These are phyloP conservation scores for Orbilia oligospora DNA, from an alignment of 2,329 filamentous ascomycete species.

Conservation along the genomic window DNA sequence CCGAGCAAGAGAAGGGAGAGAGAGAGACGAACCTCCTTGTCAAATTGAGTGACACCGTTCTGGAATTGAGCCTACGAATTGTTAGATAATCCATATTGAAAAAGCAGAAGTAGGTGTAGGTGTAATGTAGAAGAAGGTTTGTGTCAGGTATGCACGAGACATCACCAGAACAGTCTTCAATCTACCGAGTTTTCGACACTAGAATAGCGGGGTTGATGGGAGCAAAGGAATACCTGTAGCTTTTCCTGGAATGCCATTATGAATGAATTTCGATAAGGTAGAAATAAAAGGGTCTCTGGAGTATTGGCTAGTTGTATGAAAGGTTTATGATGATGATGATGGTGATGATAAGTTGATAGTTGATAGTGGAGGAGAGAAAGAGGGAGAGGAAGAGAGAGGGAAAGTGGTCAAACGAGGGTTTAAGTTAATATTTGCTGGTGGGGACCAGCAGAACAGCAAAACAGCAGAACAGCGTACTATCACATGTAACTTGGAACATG, in stretches of 20 bases:
- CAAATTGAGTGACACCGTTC: constrained; percentile 82
- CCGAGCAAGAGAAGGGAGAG: background rate
- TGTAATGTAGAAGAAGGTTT: background rate
- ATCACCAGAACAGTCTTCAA: background rate
- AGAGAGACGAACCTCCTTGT: constrained; percentile 78
- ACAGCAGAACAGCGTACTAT: background rate
- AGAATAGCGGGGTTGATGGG: background rate
- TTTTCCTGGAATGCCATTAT: constrained; percentile 59
- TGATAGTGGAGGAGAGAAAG: constrained; percentile 11
- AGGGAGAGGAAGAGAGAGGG: constrained; percentile 13
- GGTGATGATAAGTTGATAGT: constrained; percentile 4
- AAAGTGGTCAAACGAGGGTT: constrained; percentile 32
- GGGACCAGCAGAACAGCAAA: background rate
- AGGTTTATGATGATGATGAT: constrained; percentile 1
- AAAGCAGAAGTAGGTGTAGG: background rate
- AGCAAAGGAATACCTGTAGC: constrained; percentile 36
- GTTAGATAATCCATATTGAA: constrained; percentile 19
- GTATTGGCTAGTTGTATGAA: background rate
- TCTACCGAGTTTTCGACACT: background rate
- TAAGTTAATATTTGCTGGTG: constrained; percentile 26
- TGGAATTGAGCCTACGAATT: constrained; percentile 67
- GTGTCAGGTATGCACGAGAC: constrained; percentile 25
- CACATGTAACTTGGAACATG: constrained; percentile 16
- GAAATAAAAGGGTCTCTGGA: background rate
- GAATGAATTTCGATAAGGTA: constrained; percentile 2